Evolutionary conservation across 352 stramenopile genomes (phyloP), one percentile per base, ranked within the genome.

Genomic region (Aphanomyces stellatus): DNA sequence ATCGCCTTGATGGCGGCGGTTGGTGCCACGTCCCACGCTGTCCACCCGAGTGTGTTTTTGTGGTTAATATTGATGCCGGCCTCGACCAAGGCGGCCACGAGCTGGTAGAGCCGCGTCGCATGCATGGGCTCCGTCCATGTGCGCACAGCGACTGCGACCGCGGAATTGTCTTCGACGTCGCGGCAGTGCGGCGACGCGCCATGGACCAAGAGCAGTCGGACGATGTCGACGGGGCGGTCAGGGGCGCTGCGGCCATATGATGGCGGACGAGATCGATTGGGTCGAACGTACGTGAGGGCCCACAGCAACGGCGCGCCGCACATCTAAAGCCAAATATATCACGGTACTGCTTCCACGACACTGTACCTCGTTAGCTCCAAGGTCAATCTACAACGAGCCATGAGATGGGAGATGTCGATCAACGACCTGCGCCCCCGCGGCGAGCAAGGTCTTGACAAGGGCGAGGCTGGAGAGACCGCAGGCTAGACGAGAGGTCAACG

Each of bases 131-230:
- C 60, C 53, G 34, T 41, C 57, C 88, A 62, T 4, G 77, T 72
- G 24, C 87, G 70, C 17, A 76, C 73, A 25, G 81, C 79, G 37
- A 90, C 75, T 0, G 74, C 80, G 28, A 85, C 72, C 0, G 77
- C 75, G 56, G 87, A 90, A 71, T 91, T 90, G 22, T 80, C 79
- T 56, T 90, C 81, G 68, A 89, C 80, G 55, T 91, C 83, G 27
- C 80, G 82, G 69, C 79, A 89, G 53, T 87, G 76, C 66, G 40
- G 11, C 4, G 27, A 31, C 5, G 30, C 60, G 0, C 24, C 49
- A 27, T 15, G 35, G 0, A 69, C 57, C 22, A 90, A 41, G 27
- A 91, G 68, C 27, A 91, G 67, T 74, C 82, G 84, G 30, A 91
- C 65, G 13, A 86, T 76, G 8, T 87, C 81, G 27, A 90, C 28